Percentiles rank a stretch among this genome's conserved stretches.
phyloP scores from a whole-genome alignment of 805 yeast species.

The Starmerella powellii region DNA sequence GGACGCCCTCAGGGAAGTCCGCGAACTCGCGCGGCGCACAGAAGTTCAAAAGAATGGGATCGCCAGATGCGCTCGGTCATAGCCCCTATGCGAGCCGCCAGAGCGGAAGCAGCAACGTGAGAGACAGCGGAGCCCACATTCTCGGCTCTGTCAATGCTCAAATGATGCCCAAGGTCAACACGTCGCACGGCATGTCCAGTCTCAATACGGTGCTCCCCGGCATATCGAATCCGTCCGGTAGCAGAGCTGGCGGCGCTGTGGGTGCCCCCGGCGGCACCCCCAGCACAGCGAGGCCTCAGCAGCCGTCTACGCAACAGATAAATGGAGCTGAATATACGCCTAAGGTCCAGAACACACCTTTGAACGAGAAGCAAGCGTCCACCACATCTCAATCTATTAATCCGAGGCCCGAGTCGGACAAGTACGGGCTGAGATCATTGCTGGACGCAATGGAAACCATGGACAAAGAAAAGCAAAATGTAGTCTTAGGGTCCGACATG shows the following conservation, averaged over 20 bases:
- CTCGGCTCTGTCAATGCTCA: slow-evolving; percentile 20
- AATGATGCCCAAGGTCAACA: slow-evolving; percentile 20
- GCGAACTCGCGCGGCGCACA: background rate
- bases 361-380: background rate
- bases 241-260: too few relatives aligned
- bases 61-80: background rate
- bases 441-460: slow-evolving; percentile 49
- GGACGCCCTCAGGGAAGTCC: background rate
- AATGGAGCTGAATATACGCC: background rate
- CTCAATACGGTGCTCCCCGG: slow-evolving; percentile 21
- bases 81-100: background rate
- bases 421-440: slow-evolving; percentile 58
- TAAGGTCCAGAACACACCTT: background rate
- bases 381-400: background rate
- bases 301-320: too few relatives aligned
- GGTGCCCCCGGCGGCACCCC: too few relatives aligned
- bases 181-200: slow-evolving; percentile 19
- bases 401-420: slow-evolving; percentile 36
- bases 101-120: background rate
- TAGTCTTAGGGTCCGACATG: slow-evolving; percentile 67
- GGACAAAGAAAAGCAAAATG: slow-evolving; percentile 47
- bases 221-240: slow-evolving; percentile 8
- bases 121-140: slow-evolving; percentile 13
- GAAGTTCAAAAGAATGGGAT: background rate
- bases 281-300: too few relatives aligned